Evolutionary conservation across 164 flowering plant genomes (phyloP), one percentile per base, ranked within the genome.

Genomic region (Magnolia officinalis): DNA sequence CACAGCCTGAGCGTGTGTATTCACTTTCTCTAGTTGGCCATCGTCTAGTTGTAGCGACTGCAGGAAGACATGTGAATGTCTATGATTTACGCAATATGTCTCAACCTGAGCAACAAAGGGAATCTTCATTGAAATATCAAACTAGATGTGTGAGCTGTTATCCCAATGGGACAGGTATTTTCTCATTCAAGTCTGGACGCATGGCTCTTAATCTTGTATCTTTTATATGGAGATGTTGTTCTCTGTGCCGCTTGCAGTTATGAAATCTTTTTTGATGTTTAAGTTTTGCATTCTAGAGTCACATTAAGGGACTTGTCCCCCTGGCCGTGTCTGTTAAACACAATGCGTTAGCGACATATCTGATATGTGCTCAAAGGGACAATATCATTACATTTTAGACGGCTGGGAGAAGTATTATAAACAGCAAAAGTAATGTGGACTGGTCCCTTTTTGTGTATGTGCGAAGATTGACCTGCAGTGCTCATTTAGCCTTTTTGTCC

Each of bases 41-140:
- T 75, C 98, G 96, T 67, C 78, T 96, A 76, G 99, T 96, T 18
- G 98, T 96, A 20, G 98, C 99, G 61, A 96, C 99, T 82, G 99
- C 98, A 31, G 99, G 99, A 79, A 92, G 99, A 77, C 97, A 96
- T 84, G 96, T 96, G 1, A 96, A 94, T 85, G 90, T 96, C 63
- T 96, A 94, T 84, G 99, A 96, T 82, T 82, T 96, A 63, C 83
- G 99, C 67, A 96, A 96, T 78, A 96, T 96, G 99, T 92, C 98
- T 77, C 98, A 93, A 79, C 99, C 99, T 63, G 99, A 96, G 82
- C 99, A 96, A 81, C 81, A 94, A 50, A 91, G 98, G 81, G 98
- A 94, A 83, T 96, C 99, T 58, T 94, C 99, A 4, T 81, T 96
- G 85, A 96, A 96, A 70, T 96, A 96, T 78, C 99, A 96, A 84